phyloP scores from a whole-genome alignment of 2,329 filamentous ascomycete genomes.

The Aspergillus texensis region DNA sequence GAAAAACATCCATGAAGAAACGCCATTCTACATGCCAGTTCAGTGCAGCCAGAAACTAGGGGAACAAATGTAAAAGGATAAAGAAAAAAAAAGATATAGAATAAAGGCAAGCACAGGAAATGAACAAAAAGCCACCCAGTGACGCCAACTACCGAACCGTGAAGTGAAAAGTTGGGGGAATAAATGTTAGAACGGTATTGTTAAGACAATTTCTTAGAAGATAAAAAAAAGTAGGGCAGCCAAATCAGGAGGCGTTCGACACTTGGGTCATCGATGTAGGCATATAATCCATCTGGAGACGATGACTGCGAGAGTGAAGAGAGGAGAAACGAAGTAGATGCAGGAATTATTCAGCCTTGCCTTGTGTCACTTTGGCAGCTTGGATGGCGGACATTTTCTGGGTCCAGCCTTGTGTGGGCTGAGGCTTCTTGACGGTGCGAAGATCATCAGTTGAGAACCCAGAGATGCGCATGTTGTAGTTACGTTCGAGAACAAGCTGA shows the following conservation, averaged over 20 bases:
- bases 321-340: background rate
- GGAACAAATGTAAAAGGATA: conserved; percentile 1
- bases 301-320: background rate
- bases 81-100: background rate
- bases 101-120: background rate
- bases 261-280: background rate
- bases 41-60: background rate
- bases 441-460: conserved; percentile 94
- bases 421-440: conserved; percentile 89
- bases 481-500: conserved; percentile 79
- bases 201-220: conserved; percentile 8
- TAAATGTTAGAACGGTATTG: background rate
- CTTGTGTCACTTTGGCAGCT: conserved; percentile 74
- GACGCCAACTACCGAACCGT: conserved; percentile 4
- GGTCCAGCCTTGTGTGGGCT: conserved; percentile 86
- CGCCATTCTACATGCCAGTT: conserved; percentile 9
- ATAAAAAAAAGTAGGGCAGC: conserved; percentile 2
- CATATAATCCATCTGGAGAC: background rate
- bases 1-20: conserved; percentile 4
- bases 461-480: conserved; percentile 89
- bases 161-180: background rate
- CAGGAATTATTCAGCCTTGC: conserved; percentile 40
- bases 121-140: background rate
- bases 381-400: conserved; percentile 97
- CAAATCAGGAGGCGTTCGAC: background rate